Base-by-base conservation (phyloP, 192 early-diverging fungal genomes). In the Allomyces macrogynus region DNA sequence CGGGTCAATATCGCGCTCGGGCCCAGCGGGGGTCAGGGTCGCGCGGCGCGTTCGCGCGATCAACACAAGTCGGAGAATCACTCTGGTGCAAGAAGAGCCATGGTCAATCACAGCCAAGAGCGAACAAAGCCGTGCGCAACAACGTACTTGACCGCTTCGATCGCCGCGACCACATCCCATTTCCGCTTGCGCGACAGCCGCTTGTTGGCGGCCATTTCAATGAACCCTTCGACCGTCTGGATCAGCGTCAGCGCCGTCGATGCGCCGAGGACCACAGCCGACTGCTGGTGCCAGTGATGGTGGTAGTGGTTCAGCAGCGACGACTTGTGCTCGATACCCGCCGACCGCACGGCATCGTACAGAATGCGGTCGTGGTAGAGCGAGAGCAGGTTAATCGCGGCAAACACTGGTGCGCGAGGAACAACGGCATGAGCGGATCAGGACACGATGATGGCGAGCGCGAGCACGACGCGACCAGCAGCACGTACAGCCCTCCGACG, bases 281-380 rank as follows among this genome's bases (percentile, higher is more conserved):
- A 75, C n/a, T 43, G 20, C 23, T 49, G 70, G 11, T 60, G 61
- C 49, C 49, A 57, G 49, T 57, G 49, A 16, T n/a, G 49, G 49
- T 57, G 49, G 49, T 57, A 57, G 16, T 57, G 49, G 49, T 57
- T 57, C 16, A n/a, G 16, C 16, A 57, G 49, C 49, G 49, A 20
- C 49, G 49, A 14, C 49, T 57, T 57, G 49, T 57, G 20, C 49
- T 57, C 49, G 49, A n/a, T 57, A 16, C 49, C 49, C 49, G 49
- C 12, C 49, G 12, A n/a, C 49, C 20, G 12, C 16, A 57, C 49
- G 49, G 49, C 49, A 57, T 62, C 24, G 62, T 49, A 26, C 64
- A 91, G 74, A 49, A 97, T 84, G 20, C 85, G 77, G 72, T 97
- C 91, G 75, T 95, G 90, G 77, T 89, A 88, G 23, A 91, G 74